Evolutionary conservation across 345 rosid species (phyloP), one percentile per base, ranked within the genome.

Genomic region (Corchorus capsularis): DNA sequence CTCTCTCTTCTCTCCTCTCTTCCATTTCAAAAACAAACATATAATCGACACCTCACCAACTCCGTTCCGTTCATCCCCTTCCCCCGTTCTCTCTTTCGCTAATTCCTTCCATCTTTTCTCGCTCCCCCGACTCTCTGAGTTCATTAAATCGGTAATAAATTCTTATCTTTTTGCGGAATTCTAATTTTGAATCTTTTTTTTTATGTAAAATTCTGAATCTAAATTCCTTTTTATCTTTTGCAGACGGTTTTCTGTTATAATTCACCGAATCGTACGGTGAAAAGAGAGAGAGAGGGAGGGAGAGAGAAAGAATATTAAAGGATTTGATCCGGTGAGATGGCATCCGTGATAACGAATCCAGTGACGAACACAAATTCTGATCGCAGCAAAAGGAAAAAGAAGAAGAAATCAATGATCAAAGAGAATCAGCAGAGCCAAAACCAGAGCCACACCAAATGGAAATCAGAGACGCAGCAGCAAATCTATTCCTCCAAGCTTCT

Each of bases 401-500:
- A 81, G 93, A 92, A 90, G 91, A 90, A 87, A 83, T 66, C 87
- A 3, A 63, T 72, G 20, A 12, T 72, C 81, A 34, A 63, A 4
- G 78, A 86, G 68, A 63, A 81, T 3, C 73, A 83, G 16, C 75
- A 79, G 64, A 80, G 65, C 69, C 85, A 73, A 55, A 73, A 47
- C 63, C 84, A 70, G 63, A 39, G 39, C 76, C 81, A 80, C 50
- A 72, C 79, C 27, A 87, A 79, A 77, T 96, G 99, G 99, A 91
- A 85, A 81, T 91, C 99, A 6, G 92, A 90, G 66, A 78, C 91
- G 17, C 97, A 91, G 65, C 92, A 94, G 22, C 89, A 89, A 85
- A 85, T 88, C 83, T 96, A 92, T 85, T 91, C 99, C 4, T 82
- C 93, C 27, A 94, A 88, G 65, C 97, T 96, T 69, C 82, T 87